These are phyloP conservation scores for Aethionema arabicum DNA, from an alignment of 345 rosid species.

Conservation along the genomic window DNA sequence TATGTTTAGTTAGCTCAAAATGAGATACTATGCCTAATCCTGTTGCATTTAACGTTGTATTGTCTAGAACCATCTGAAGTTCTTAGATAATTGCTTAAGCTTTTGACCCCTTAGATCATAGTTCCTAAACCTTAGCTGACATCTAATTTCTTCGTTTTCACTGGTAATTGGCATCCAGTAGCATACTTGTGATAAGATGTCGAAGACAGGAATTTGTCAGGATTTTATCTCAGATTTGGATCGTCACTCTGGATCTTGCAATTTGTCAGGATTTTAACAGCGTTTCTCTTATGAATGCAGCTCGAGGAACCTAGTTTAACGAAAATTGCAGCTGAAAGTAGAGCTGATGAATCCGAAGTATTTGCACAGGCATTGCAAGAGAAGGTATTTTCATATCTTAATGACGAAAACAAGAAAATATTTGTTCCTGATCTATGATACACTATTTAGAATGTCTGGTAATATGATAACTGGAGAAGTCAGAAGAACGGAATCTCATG, in stretches of 20 bases:
- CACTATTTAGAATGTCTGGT: neutral
- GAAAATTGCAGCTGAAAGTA: slow-evolving; percentile 32
- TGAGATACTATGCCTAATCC: neutral
- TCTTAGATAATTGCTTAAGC: neutral
- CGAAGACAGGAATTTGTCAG: neutral
- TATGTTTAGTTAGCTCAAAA: slow-evolving; percentile 7
- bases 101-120: neutral
- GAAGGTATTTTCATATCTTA: slow-evolving; percentile 49
- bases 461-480: neutral
- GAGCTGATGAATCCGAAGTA: slow-evolving; percentile 49
- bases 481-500: slow-evolving; percentile 5
- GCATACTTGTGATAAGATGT: neutral
- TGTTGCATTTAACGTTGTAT: neutral
- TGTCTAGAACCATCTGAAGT: slow-evolving; percentile 5
- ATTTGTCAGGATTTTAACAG: slow-evolving; percentile 12
- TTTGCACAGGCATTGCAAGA: slow-evolving; percentile 82
- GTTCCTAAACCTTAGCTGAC: neutral
- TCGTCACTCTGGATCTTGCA: slow-evolving; percentile 1
- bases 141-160: neutral
- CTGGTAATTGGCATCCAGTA: slow-evolving; percentile 12
- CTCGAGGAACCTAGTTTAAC: slow-evolving; percentile 29
- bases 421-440: slow-evolving; percentile 8
- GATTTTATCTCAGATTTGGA: slow-evolving; percentile 15
- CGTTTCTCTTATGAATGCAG: slow-evolving; percentile 43
- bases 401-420: slow-evolving; percentile 8